phyloP scores from a whole-genome alignment of 768 basidiomycete genomes.

The Mycena floridula region DNA sequence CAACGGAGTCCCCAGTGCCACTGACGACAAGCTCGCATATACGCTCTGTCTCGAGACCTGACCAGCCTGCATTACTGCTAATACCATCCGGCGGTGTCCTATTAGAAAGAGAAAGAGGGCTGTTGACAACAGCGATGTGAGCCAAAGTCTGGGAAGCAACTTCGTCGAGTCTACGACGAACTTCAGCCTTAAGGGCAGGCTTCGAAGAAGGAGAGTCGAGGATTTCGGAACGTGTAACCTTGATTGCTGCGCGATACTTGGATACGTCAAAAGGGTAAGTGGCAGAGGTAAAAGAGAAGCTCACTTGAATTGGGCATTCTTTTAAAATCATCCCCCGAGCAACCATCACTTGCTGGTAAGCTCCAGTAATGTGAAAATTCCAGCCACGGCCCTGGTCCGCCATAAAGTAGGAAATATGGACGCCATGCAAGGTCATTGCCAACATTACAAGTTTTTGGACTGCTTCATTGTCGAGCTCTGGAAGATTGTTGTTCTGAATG shows the following conservation, averaged over 20 bases:
- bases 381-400: constrained; percentile 69
- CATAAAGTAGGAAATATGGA: constrained; percentile 74
- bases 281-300: constrained; percentile 13
- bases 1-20: constrained; percentile 83
- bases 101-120: constrained; percentile 66
- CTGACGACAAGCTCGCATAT: constrained; percentile 91
- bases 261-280: constrained; percentile 11
- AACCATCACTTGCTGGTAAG: constrained; percentile 89
- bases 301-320: constrained; percentile 81
- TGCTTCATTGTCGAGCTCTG: constrained; percentile 57
- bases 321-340: constrained; percentile 86
- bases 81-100: constrained; percentile 75
- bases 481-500: constrained; percentile 25
- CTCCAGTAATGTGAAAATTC: constrained; percentile 89
- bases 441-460: constrained; percentile 75
- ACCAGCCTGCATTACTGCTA: constrained; percentile 73
- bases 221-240: constrained; percentile 88
- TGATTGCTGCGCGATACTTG: constrained; percentile 82
- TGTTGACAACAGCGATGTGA: constrained; percentile 91
- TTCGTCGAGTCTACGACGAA: constrained; percentile 83
- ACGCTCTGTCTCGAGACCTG: constrained; percentile 89
- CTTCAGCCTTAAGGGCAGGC: constrained; percentile 75
- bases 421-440: constrained; percentile 75
- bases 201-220: constrained; percentile 79
- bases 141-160: constrained; percentile 90